Conservation (phyloP, 129 eudicot species). For the Pseudognaphalium luteoalbum region DNA sequence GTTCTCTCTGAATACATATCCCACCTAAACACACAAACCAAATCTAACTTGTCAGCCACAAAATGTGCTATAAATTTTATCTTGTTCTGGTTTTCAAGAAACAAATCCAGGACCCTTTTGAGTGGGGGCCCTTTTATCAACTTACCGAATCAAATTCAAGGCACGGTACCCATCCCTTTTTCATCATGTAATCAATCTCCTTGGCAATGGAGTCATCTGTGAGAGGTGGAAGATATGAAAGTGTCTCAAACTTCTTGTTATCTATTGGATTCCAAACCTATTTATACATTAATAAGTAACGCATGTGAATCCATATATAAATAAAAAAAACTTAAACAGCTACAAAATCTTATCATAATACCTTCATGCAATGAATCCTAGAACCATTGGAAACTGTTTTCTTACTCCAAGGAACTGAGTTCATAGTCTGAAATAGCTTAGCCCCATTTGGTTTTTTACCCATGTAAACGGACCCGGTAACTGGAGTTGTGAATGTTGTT, state of each 20-base stretch:
- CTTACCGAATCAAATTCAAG: constrained; percentile 65
- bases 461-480: constrained; percentile 35
- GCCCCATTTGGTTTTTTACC: constrained; percentile 39
- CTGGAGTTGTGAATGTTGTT: constrained; percentile 31
- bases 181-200: constrained; percentile 72
- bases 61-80: constrained; percentile 7
- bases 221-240: constrained; percentile 68
- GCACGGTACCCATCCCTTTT: constrained; percentile 66
- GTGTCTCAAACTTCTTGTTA: constrained; percentile 71
- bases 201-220: constrained; percentile 59
- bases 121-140: neutral
- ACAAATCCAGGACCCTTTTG: neutral
- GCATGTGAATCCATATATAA: constrained; percentile 1
- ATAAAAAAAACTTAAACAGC: constrained; percentile 8
- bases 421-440: constrained; percentile 38
- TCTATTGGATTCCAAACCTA: constrained; percentile 61
- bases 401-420: constrained; percentile 43
- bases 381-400: constrained; percentile 61
- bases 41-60: neutral
- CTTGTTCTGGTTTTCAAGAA: constrained; percentile 21
- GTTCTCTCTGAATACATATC: constrained; percentile 52
- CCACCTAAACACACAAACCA: constrained; percentile 37
- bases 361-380: constrained; percentile 59
- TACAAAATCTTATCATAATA: constrained; percentile 6
- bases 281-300: constrained; percentile 22